phyloP scores from a whole-genome alignment of 176 grass and related monocot genomes.

The Musa acuminata region DNA sequence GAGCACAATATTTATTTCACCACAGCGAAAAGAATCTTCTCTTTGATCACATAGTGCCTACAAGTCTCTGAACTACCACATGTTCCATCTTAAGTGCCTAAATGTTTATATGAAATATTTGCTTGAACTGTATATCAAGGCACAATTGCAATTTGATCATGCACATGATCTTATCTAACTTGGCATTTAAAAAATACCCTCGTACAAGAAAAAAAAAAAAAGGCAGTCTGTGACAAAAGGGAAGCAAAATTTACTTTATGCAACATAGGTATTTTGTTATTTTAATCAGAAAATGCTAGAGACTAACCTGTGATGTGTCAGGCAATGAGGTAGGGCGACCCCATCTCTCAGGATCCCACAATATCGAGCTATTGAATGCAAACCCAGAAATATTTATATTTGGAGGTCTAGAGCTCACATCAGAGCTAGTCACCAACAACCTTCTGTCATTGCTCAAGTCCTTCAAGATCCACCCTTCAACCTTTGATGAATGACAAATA shows the following conservation, averaged over 20 bases:
- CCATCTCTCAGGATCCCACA: constrained; percentile 51
- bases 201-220: not conserved
- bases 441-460: constrained; percentile 38
- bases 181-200: not conserved
- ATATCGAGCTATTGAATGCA: constrained; percentile 55
- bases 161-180: not conserved
- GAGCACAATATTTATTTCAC: not conserved
- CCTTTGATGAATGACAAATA: constrained; percentile 68
- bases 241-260: not conserved
- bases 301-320: constrained; percentile 36
- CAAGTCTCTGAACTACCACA: not conserved
- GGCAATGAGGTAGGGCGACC: constrained; percentile 26
- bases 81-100: not conserved
- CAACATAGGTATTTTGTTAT: not conserved
- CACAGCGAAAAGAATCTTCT: not conserved
- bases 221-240: not conserved
- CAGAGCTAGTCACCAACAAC: not conserved
- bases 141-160: not conserved
- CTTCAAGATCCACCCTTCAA: constrained; percentile 76
- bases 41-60: not conserved
- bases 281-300: not conserved
- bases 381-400: constrained; percentile 36
- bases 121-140: not conserved
- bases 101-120: not conserved
- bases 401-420: constrained; percentile 1